Base-by-base conservation (phyloP, 148 eudicot species). In the Rheum nobile region DNA sequence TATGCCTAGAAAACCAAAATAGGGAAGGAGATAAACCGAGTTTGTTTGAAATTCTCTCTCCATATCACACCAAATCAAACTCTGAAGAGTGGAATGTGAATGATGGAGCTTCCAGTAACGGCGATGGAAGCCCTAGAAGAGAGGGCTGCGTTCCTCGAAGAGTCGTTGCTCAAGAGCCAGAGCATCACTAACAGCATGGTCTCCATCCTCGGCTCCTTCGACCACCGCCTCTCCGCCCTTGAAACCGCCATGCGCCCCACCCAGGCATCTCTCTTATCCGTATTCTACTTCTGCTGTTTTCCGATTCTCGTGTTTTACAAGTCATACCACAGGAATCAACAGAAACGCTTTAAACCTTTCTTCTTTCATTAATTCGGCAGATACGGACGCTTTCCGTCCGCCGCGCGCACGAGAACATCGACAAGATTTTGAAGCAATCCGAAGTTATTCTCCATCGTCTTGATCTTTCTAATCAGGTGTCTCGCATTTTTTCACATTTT, bases 211-310 rank as follows among this genome's bases (percentile, higher is more conserved):
- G 98, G 93, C 39, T 93, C 98, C 65, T 93, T 93, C 50, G 98
- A 93, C 76, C 91, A 85, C 74, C 98, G 98, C n/a, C 89, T 93
- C 54, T 93, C 98, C 16, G 88, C 96, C 71, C n/a, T n/a, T n/a
- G n/a, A n/a, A n/a, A n/a, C n/a, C n/a, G n/a, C n/a, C n/a, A n/a
- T n/a, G n/a, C n/a, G 98, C 9, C 98, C 98, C 37, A 92, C 93
- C 34, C 98, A 92, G 97, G 97, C 77, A 31, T 41, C 22, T 55
- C n/a, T 24, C 29, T 28, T 31, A 21, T 69, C 34, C 22, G 28
- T 35, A 1, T 17, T 19, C 55, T 16, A n/a, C 13, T 17, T 47
- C 22, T 47, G 6, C 43, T 16, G 13, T 42, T 19, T 73, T 50
- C 26, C 8, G n/a, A n/a, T n/a, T n/a, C n/a, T n/a, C n/a, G n/a